Percentiles rank a stretch among this genome's conserved stretches.
Evolutionary conservation across 176 grass and related monocot genomes (phyloP).

Genomic region (Musa troglodytarum): DNA sequence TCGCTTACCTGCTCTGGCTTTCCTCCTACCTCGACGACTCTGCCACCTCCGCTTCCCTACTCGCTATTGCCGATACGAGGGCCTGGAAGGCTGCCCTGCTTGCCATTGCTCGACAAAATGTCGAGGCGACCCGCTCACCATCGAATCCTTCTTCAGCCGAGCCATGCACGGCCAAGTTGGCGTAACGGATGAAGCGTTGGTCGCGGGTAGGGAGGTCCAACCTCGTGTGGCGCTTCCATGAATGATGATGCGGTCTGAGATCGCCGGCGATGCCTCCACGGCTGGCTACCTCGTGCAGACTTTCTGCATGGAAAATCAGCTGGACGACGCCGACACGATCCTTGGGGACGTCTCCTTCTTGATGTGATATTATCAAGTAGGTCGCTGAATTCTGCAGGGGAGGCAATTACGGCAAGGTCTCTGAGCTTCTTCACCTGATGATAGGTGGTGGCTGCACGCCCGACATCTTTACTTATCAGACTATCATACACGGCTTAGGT

Average conservation of each 20-base stretch:
- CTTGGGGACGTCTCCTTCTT: constrained; percentile 41
- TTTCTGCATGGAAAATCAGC: constrained; percentile 33
- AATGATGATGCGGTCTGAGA: constrained; percentile 29
- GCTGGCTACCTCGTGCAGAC: constrained; percentile 37
- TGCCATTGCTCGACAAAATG: constrained; percentile 23
- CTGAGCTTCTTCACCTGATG: constrained; percentile 69
- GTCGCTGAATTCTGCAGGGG: constrained; percentile 35
- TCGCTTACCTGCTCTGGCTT: constrained; percentile 48
- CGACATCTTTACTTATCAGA: constrained; percentile 38
- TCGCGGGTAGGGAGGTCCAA: constrained; percentile 32
- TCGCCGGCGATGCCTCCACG: constrained; percentile 31
- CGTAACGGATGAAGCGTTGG: background rate
- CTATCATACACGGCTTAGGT: constrained; percentile 46
- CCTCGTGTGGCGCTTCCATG: constrained; percentile 50
- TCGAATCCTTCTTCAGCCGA: constrained; percentile 33
- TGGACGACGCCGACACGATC: constrained; percentile 47
- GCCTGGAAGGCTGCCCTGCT: constrained; percentile 8
- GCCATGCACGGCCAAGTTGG: constrained; percentile 7
- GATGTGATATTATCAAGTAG: constrained; percentile 24
- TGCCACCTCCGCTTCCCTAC: background rate
- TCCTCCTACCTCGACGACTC: background rate
- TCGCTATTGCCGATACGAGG: background rate
- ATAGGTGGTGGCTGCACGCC: constrained; percentile 39
- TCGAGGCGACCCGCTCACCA: background rate
- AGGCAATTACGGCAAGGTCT: constrained; percentile 57